Evolutionary conservation across 2,329 filamentous ascomycete species (phyloP), one percentile per base, ranked within the genome.

Genomic region (Salinomyces thailandicus): DNA sequence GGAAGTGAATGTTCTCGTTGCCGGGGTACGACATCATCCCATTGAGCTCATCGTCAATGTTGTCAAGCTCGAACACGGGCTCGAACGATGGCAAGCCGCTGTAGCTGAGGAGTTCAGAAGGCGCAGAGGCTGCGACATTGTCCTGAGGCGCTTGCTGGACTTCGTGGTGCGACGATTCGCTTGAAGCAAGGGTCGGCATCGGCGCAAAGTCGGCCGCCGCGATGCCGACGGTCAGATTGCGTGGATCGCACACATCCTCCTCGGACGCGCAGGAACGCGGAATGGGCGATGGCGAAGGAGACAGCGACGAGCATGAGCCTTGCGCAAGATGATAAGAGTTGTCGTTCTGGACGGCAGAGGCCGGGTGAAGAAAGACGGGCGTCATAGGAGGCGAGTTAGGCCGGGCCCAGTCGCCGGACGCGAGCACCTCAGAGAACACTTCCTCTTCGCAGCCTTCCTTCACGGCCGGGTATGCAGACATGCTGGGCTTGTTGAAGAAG

Each of bases 31-130:
- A 77, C 46, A 85, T 78, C 6, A 93, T 72, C 37, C 74, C 73
- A 58, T 76, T 79, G 53, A 93, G 85, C 57, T 91, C 85, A 71
- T 93, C 85, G 53, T 94, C 87, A 1, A 83, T 86, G n/a, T n/a
- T n/a, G 59, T 94, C 87, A 38, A 94, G 72, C 52, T 93, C 86
- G 16, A 87, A 91, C 48, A 93, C 76, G 47, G 85, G 82, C 60
- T 93, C 84, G 50, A 93, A 93, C 6, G 72, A 68, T 17, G 82
- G 79, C 18, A 91, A 71, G 16, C 73, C 73, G 64, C 72, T 62
- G 44, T 70, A 66, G 48, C 68, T 64, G 38, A 64, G 60, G 47
- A 72, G 66, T 49, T 69, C 62, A 38, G 54, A 20, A 35, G 57
- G 50, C 33, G 54, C 56, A 28, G 62, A 58, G 48, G 64, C 55